phyloP scores from a whole-genome alignment of 139 green algal species.

The Chlamydomonas sphaeroides region DNA sequence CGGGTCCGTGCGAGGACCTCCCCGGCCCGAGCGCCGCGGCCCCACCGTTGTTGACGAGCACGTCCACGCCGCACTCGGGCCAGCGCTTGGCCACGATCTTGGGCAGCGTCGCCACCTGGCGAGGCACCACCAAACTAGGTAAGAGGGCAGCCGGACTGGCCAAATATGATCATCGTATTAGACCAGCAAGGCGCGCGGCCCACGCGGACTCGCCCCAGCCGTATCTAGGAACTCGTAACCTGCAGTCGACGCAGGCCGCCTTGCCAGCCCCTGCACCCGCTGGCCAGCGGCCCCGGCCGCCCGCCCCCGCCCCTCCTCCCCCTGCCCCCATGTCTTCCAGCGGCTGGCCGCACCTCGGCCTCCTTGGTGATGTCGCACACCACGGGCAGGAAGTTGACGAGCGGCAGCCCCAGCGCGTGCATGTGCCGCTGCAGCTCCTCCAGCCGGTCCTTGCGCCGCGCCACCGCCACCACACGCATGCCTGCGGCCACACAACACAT shows the following conservation, averaged over 20 bases:
- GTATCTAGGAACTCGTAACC: too few relatives aligned
- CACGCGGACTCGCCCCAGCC: too few relatives aligned
- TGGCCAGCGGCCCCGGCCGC: too few relatives aligned
- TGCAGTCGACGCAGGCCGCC: too few relatives aligned
- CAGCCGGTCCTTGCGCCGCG: slow-evolving; percentile 73
- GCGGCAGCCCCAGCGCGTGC: slow-evolving; percentile 60
- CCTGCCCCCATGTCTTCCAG: not conserved
- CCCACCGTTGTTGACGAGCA: slow-evolving; percentile 76
- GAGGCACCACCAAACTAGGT: not conserved
- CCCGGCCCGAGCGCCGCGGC: too few relatives aligned
- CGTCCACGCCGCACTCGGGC: slow-evolving; percentile 72
- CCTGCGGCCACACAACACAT: too few relatives aligned
- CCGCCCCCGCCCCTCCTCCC: too few relatives aligned
- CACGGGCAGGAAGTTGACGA: slow-evolving; percentile 82
- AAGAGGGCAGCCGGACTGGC: too few relatives aligned
- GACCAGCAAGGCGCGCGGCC: too few relatives aligned
- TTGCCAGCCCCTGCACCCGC: not conserved
- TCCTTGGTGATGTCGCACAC: slow-evolving; percentile 89
- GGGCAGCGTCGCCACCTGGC: slow-evolving; percentile 67
- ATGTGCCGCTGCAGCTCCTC: slow-evolving; percentile 80
- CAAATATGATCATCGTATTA: too few relatives aligned
- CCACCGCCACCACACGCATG: slow-evolving; percentile 84
- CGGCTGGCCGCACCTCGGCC: slow-evolving; percentile 46
- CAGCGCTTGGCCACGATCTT: slow-evolving; percentile 81
- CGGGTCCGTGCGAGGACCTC: too few relatives aligned